Percentiles rank a stretch among this genome's conserved stretches.
Conservation (phyloP, 148 eudicot species). For the Diospyros kaki region DNA sequence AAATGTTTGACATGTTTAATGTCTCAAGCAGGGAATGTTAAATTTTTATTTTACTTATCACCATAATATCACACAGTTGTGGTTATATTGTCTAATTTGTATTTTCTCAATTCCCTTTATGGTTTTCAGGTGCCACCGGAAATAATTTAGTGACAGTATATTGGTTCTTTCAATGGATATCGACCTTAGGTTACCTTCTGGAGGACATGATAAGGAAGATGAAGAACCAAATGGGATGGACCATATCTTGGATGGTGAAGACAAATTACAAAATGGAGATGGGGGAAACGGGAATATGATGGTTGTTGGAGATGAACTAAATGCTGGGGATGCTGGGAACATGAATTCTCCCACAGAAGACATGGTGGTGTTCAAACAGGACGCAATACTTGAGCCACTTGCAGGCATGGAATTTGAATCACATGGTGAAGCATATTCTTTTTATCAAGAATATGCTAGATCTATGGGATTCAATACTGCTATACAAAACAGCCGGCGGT, state of each 20-base stretch:
- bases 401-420: conserved; percentile 94
- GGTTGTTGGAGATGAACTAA: conserved; percentile 32
- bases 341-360: conserved; percentile 47
- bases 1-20: too few relatives aligned
- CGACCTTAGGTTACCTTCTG: conserved; percentile 85
- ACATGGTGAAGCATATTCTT: conserved; percentile 93
- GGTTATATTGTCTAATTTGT: conserved; percentile 8
- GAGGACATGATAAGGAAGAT: conserved; percentile 71
- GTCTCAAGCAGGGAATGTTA: too few relatives aligned
- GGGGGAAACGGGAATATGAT: conserved; percentile 34
- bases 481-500: conserved; percentile 96
- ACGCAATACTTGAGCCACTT: conserved; percentile 80
- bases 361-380: conserved; percentile 55
- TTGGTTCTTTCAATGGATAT: conserved; percentile 61
- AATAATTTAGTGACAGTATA: conserved; percentile 14
- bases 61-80: background rate
- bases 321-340: conserved; percentile 40
- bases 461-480: conserved; percentile 97
- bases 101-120: conserved; percentile 10
- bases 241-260: conserved; percentile 54
- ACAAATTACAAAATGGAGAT: conserved; percentile 48
- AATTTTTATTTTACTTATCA: background rate
- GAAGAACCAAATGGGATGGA: conserved; percentile 55
- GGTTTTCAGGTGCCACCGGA: conserved; percentile 27
- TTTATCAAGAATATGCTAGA: conserved; percentile 97